phyloP scores from a whole-genome alignment of 2,329 filamentous ascomycete genomes.

The Calonectria pseudoturangicola region DNA sequence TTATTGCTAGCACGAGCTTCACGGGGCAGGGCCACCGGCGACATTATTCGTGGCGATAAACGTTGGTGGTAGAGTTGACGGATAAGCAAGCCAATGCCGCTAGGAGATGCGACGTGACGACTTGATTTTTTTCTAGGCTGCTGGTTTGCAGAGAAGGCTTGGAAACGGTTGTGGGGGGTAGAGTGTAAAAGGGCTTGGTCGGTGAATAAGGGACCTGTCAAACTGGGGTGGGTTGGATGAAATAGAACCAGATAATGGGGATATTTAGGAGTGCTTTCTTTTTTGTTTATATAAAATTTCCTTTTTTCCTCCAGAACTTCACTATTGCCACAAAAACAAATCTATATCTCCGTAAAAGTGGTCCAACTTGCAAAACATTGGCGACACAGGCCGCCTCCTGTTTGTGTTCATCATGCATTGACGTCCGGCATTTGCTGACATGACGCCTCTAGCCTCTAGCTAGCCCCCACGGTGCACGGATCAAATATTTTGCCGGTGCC shows the following conservation, averaged over 20 bases:
- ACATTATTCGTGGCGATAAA: not conserved
- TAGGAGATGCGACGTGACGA: not conserved
- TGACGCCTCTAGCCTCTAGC: not conserved
- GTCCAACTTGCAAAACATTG: not conserved
- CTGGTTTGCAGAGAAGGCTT: not conserved
- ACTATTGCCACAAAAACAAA: too few species aligned
- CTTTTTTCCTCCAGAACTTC: too few species aligned
- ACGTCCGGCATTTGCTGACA: too few species aligned
- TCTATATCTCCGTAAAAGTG: too few species aligned
- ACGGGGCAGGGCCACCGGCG: not conserved
- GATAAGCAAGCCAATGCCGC: not conserved
- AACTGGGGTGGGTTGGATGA: too few species aligned
- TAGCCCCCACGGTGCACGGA: not conserved
- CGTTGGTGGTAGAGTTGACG: not conserved
- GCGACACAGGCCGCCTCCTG: not conserved
- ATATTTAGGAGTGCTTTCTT: not conserved
- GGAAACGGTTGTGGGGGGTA: too few species aligned
- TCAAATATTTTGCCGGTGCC: conserved; percentile 7
- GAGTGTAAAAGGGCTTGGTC: too few species aligned
- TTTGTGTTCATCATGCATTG: not conserved
- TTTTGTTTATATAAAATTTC: not conserved
- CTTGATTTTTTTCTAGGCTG: not conserved
- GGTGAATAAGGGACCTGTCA: too few species aligned
- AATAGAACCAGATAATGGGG: too few species aligned
- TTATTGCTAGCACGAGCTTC: not conserved